Base-by-base conservation (phyloP, 1,284 basidiomycete species). In the Ceratobasidium papillatum region DNA sequence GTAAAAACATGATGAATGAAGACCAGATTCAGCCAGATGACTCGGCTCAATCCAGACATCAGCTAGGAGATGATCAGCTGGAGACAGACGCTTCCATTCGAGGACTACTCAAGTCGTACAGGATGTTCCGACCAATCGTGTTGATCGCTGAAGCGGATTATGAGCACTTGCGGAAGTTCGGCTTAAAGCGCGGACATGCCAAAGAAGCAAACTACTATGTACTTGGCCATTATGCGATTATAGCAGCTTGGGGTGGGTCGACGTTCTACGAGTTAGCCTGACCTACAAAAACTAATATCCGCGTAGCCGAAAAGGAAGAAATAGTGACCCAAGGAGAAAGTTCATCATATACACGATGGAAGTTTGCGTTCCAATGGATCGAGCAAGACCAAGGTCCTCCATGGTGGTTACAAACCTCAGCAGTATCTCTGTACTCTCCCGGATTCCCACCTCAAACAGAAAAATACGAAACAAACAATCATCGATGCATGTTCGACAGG, bases 341-440 rank as follows among this genome's bases (percentile, higher is more conserved):
- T 11, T 61, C 45, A 4, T 30, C 61, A 25, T 47, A 73, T 25
- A 73, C 69, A 5, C 69, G 69, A 4, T 73, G 69, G 69, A 73
- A 73, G 22, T 73, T 73, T 41, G 69, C 69, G 17, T 73, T 73
- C 32, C 69, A 73, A 22, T 73, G 59, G 34, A 63, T 73, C n/a
- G 69, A 73, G 25, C 47, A 56, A 19, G 47, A 41, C 32, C 69
- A 73, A 36, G 69, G 69, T 4, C 59, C 69, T 41, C 69, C 69
- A 12, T 73, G 69, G 69, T 73, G 69, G 69, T 14, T 47, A 19
- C 59, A 52, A 54, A 12, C 59, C 11, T 25, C 69, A 34, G 59
- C 34, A n/a, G 30, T 47, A 1, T 3, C 34, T 12, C 12, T 41
- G 3, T 30, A 17, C 14, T 14, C 11, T 25, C 47, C 69, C 0